These are phyloP conservation scores for Penicilliopsis zonata DNA, from an alignment of 495 filamentous ascomycete species.

Conservation along the genomic window DNA sequence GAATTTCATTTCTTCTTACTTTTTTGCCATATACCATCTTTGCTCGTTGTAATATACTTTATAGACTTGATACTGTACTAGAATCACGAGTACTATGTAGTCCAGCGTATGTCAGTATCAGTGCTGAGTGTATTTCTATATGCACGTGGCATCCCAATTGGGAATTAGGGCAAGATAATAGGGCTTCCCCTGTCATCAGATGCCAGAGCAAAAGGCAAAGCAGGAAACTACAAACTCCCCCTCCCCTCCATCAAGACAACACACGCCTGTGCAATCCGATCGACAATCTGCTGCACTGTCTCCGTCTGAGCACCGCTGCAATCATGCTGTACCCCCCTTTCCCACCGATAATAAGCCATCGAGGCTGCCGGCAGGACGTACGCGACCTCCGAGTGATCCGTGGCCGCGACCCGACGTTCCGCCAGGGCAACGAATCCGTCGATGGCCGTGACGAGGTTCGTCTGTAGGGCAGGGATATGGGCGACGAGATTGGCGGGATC, in stretches of 20 bases:
- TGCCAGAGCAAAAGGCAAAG: no score
- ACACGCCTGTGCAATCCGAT: background rate
- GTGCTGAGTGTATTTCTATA: no score
- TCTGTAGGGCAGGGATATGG: background rate
- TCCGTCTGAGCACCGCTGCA: background rate
- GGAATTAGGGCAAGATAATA: no score
- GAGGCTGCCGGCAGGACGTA: background rate
- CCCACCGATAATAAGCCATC: background rate
- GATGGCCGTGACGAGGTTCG: background rate
- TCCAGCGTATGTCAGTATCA: no score
- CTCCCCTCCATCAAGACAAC: background rate
- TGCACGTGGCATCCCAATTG: no score
- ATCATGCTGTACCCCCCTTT: background rate
- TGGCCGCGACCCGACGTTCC: background rate
- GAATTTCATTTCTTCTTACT: no score
- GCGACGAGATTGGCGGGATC: background rate
- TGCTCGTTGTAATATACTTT: no score
- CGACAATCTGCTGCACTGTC: background rate
- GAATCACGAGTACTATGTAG: no score
- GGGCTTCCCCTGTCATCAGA: no score
- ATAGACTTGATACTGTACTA: no score
- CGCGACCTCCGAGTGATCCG: background rate
- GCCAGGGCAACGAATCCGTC: background rate
- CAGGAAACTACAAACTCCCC: no score
- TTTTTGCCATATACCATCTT: no score